Conservation (phyloP, 345 rosid genomes). For the Combretum micranthum region DNA sequence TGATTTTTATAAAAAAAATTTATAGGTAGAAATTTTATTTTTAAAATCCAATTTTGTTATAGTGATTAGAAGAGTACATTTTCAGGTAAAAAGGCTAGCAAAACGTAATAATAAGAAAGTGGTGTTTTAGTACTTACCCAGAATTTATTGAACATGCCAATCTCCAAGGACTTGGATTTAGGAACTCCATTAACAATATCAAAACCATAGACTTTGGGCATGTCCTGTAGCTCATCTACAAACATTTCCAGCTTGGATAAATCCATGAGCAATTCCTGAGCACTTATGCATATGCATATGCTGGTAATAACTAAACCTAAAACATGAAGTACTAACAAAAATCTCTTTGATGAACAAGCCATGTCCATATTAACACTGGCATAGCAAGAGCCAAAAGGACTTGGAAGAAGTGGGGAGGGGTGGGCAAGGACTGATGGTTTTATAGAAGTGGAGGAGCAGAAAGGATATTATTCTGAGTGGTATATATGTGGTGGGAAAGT, state of each 20-base stretch:
- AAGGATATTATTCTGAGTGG: no score
- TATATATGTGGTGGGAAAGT: no score
- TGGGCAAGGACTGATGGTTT: no score
- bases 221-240: slow-evolving; percentile 64
- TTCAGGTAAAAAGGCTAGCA: no score
- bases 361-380: no score
- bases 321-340: neutral
- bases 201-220: slow-evolving; percentile 54
- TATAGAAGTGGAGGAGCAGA: no score
- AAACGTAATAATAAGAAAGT: neutral
- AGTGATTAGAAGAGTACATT: no score
- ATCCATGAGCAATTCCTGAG: slow-evolving; percentile 24
- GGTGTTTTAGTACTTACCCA: slow-evolving; percentile 42
- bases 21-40: no score
- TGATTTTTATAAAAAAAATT: no score
- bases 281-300: no score
- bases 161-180: slow-evolving; percentile 39
- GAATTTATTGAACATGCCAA: slow-evolving; percentile 69
- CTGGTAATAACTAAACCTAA: neutral
- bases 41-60: no score
- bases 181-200: slow-evolving; percentile 27
- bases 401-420: neutral
- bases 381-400: neutral
- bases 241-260: slow-evolving; percentile 49
- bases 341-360: neutral